These are phyloP conservation scores for Misopates orontium DNA, from an alignment of 257 asterid species.

Conservation along the genomic window DNA sequence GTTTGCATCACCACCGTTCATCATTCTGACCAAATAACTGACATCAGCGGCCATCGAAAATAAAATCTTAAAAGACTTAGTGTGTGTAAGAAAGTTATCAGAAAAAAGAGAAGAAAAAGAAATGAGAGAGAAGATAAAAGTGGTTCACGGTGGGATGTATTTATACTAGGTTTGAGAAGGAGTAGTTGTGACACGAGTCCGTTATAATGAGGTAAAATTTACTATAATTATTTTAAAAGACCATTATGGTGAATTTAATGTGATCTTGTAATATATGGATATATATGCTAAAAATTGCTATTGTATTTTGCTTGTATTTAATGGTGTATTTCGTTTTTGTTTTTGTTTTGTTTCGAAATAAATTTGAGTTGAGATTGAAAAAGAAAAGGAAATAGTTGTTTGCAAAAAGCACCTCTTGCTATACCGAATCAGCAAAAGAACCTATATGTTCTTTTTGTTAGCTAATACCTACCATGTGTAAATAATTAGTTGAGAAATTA, in stretches of 20 bases:
- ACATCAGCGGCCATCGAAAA: slow-evolving; percentile 83
- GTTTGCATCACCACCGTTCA: slow-evolving; percentile 52
- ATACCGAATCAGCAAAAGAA: no score
- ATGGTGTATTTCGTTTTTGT: neutral
- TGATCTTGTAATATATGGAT: slow-evolving; percentile 27
- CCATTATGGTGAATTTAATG: slow-evolving; percentile 34
- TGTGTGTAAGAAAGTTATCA: neutral
- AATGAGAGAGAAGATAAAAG: neutral
- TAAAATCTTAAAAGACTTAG: neutral
- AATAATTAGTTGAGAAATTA: no score
- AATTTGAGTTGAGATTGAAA: no score
- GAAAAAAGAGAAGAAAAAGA: slow-evolving; percentile 7
- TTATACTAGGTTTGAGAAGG: slow-evolving; percentile 14
- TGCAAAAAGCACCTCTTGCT: no score
- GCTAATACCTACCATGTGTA: no score
- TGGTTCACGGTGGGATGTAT: neutral
- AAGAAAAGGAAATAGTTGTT: no score
- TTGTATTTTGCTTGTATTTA: slow-evolving; percentile 6
- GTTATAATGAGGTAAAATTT: slow-evolving; percentile 24
- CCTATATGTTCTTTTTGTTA: no score
- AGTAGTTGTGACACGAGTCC: neutral
- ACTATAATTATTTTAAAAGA: slow-evolving; percentile 21
- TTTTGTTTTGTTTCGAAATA: neutral
- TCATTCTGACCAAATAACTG: slow-evolving; percentile 46
- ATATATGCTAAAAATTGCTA: slow-evolving; percentile 20